These are phyloP conservation scores for Prunus fruticosa DNA, from an alignment of 306 rosid genomes.

Conservation along the genomic window DNA sequence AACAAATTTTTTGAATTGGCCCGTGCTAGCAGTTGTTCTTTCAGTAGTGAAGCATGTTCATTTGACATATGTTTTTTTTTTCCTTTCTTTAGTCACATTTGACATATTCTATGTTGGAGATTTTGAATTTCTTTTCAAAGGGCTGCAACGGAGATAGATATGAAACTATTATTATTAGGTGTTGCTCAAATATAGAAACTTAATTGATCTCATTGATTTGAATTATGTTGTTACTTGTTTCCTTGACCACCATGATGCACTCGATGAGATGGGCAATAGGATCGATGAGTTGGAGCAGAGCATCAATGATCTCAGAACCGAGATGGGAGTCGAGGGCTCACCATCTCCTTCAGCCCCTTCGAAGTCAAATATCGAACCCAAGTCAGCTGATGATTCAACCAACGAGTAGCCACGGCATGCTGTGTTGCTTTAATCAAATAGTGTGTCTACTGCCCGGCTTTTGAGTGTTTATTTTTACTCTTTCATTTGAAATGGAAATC, in stretches of 20 bases:
- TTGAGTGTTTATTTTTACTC: neutral
- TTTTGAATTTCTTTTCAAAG: neutral
- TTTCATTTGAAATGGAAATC: neutral
- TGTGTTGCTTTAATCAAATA: neutral
- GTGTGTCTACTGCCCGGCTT: neutral
- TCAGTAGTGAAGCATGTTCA: neutral
- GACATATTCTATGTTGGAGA: neutral
- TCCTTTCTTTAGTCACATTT: neutral
- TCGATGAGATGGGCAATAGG: conserved; percentile 52
- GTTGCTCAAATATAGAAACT: neutral
- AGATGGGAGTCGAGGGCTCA: conserved; percentile 43
- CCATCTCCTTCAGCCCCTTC: conserved; percentile 25
- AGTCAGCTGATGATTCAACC: conserved; percentile 29
- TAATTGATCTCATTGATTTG: neutral
- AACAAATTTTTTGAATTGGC: neutral
- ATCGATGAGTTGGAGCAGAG: conserved; percentile 51
- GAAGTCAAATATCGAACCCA: conserved; percentile 23
- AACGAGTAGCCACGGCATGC: neutral
- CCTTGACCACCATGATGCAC: conserved; percentile 39
- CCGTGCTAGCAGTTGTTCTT: neutral
- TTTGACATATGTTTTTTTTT: neutral
- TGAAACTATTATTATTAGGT: neutral
- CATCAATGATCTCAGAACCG: conserved; percentile 43
- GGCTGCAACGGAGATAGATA: neutral
- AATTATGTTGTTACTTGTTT: neutral